Base-by-base conservation (phyloP, 768 basidiomycete species). In the Lactarius hatsudake region DNA sequence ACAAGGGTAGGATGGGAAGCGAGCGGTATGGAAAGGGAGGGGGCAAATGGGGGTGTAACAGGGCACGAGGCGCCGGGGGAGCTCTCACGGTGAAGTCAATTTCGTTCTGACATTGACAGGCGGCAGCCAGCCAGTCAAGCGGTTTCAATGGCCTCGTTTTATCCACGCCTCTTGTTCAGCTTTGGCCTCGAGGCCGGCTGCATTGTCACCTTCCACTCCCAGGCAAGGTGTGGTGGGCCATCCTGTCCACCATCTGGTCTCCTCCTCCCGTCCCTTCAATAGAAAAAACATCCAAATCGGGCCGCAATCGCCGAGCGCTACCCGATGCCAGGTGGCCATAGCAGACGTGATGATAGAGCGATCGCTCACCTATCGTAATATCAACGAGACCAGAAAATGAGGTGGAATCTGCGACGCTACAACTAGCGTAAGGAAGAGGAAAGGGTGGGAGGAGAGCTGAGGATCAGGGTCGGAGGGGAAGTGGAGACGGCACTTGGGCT, bases 231-330 rank as follows among this genome's bases (percentile, higher is more conserved):
- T 63, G 26, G 26, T 12, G 12, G 36, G 18, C 58, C 51, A 36
- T 60, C 45, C 36, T 10, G 53, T 34, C 17, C 38, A 56, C 57
- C 65, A 17, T 59, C 30, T n/a, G 30, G 1, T 56, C 20, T 32
- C 17, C 20, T 12, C 26, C 61, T 42, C n/a, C 57, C 54, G 61
- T 67, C 66, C 51, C 61, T 62, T 23, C 51, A 57, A 42, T 36
- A 53, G 5, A 26, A 55, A 54, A 65, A 32, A 54, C 8, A 53
- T 38, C 62, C 61, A 67, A 63, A 59, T 63, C 66, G 66, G 66
- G 66, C 66, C 66, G 66, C 57, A 54, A 67, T 67, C 66, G 5
- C 66, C 66, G 66, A 62, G 51, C 62, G 57, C 57, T 43, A 59
- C 54, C 54, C n/a, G 6, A 7, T 58, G 66, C 66, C 66, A 67